phyloP scores from a whole-genome alignment of 352 stramenopile genomes.

The Globisporangium splendens region DNA sequence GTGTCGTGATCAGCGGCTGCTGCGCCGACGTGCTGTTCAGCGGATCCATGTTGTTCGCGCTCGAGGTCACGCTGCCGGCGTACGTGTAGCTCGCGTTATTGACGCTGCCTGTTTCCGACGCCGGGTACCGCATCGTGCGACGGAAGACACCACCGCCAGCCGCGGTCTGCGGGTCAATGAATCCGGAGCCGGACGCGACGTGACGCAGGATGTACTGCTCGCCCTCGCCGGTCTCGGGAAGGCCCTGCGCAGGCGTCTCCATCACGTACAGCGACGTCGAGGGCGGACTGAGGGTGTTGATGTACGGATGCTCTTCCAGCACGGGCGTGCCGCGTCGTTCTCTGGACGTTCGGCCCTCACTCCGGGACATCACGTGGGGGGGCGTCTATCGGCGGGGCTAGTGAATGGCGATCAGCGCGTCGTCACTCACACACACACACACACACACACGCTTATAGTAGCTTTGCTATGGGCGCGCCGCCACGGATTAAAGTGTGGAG shows the following conservation, averaged over 20 bases:
- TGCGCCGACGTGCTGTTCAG: constrained; percentile 53
- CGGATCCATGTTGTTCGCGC: constrained; percentile 10
- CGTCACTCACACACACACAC: constrained; percentile 1
- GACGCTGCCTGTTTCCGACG: constrained; percentile 12
- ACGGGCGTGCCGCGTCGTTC: constrained; percentile 64
- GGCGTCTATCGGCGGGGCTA: too few relatives aligned
- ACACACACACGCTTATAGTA: not conserved
- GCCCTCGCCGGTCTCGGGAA: constrained; percentile 19
- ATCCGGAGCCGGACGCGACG: constrained; percentile 2
- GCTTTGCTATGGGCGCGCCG: too few relatives aligned
- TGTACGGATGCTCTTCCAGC: constrained; percentile 70
- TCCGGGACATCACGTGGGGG: constrained; percentile 17
- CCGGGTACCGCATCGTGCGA: constrained; percentile 19
- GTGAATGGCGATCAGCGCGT: not conserved
- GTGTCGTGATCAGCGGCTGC: constrained; percentile 62
- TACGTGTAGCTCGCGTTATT: constrained; percentile 16
- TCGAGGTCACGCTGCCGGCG: constrained; percentile 25
- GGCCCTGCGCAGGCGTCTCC: constrained; percentile 40
- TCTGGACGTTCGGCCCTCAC: constrained; percentile 25
- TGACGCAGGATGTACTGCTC: constrained; percentile 4
- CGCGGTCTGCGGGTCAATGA: constrained; percentile 18
- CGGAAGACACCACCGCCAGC: constrained; percentile 13
- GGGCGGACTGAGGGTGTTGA: constrained; percentile 46
- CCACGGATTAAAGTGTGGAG: too few relatives aligned
- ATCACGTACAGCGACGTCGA: constrained; percentile 64